These are phyloP conservation scores for Cytospora chrysosperma DNA, from an alignment of 2,329 filamentous ascomycete species.

Conservation along the genomic window DNA sequence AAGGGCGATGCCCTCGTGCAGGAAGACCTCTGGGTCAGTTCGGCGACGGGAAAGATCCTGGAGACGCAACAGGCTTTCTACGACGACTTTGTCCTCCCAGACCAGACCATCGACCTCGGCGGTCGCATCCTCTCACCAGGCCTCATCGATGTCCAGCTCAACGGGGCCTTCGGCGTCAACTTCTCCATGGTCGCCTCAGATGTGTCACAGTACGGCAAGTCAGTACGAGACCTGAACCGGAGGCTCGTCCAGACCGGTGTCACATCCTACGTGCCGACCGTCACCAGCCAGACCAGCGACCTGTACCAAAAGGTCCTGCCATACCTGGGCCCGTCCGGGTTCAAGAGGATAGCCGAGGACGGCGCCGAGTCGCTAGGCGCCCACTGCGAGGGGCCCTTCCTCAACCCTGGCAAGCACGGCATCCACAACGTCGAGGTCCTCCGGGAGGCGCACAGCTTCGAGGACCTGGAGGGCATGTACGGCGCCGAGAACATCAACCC, in stretches of 20 bases:
- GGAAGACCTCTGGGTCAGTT: conserved; percentile 87
- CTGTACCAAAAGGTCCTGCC: conserved; percentile 81
- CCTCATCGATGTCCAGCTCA: conserved; percentile 88
- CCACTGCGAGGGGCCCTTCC: conserved; percentile 88
- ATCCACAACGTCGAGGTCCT: conserved; percentile 78
- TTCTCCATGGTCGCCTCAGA: conserved; percentile 72
- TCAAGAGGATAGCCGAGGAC: conserved; percentile 56
- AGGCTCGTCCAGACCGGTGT: conserved; percentile 73
- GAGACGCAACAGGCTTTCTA: conserved; percentile 68
- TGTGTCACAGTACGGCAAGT: conserved; percentile 66
- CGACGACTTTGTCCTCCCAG: conserved; percentile 66
- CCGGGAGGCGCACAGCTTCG: conserved; percentile 59
- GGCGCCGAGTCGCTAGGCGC: conserved; percentile 87
- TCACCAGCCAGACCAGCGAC: conserved; percentile 76
- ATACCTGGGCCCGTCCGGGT: conserved; percentile 71
- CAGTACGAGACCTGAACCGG: conserved; percentile 65
- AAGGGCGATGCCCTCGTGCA: conserved; percentile 65
- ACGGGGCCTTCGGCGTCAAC: conserved; percentile 90
- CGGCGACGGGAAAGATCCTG: conserved; percentile 76
- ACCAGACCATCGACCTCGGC: conserved; percentile 73
- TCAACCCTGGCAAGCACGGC: conserved; percentile 80
- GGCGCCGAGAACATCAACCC: conserved; percentile 64
- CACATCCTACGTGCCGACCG: conserved; percentile 79
- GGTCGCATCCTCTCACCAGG: conserved; percentile 83
- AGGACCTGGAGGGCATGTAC: conserved; percentile 70